Percentiles rank a stretch among this genome's conserved stretches.
phyloP scores from a whole-genome alignment of 495 filamentous ascomycete genomes.

The Beverwykella pulmonaria region DNA sequence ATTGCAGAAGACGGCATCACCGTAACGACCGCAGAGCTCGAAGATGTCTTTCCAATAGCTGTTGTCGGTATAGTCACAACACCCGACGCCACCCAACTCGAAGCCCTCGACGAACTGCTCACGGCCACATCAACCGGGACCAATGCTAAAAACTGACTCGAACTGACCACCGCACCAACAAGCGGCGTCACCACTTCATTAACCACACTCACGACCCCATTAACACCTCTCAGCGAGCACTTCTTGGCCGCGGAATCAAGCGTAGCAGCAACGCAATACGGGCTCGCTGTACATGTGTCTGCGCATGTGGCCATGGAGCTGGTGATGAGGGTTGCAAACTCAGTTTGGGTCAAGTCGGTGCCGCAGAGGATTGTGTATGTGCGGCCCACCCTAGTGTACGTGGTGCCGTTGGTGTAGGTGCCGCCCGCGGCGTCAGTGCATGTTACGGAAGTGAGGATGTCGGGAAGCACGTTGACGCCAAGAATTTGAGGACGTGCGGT shows the following conservation, averaged over 20 bases:
- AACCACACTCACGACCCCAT: not conserved
- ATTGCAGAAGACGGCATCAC: too few relatives aligned
- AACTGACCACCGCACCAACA: not conserved
- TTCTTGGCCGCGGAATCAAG: constrained; percentile 1
- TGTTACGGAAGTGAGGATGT: constrained; percentile 8
- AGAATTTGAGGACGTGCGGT: constrained; percentile 1
- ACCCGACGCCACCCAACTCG: not conserved
- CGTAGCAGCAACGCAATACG: constrained; percentile 13
- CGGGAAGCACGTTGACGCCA: constrained; percentile 1
- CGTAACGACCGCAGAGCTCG: too few relatives aligned
- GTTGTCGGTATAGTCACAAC: not conserved
- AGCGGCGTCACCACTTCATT: not conserved
- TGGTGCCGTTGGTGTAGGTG: constrained; percentile 1
- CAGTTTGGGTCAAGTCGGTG: not conserved
- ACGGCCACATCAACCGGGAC: not conserved
- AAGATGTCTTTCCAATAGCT: not conserved
- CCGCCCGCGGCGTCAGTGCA: constrained; percentile 13
- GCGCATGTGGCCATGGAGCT: not conserved
- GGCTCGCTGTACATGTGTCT: not conserved
- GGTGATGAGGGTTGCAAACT: not conserved
- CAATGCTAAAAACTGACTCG: not conserved
- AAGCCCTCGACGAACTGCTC: not conserved
- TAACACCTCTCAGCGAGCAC: constrained; percentile 11
- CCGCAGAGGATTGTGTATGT: constrained; percentile 11
- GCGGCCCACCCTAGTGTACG: not conserved